Conservation (phyloP, 2,329 filamentous ascomycete genomes). For the Elsinoe perseae region DNA sequence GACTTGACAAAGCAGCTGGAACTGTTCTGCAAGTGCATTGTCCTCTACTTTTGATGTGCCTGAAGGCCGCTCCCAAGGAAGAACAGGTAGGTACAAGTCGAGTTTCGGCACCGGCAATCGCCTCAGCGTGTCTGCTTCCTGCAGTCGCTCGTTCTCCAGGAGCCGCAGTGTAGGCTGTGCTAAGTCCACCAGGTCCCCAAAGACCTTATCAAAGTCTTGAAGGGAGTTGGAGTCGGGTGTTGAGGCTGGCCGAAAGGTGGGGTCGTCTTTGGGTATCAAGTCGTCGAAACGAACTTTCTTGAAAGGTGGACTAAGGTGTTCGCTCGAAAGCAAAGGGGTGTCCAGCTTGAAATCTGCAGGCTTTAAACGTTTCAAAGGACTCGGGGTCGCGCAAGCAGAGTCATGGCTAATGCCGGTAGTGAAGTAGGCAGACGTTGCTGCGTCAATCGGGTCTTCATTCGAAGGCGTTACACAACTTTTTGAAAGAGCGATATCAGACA, state of each 20-base stretch:
- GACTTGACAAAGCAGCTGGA: not conserved
- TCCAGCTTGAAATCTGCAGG: slow-evolving; percentile 38
- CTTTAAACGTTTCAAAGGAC: slow-evolving; percentile 29
- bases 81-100: slow-evolving; percentile 34
- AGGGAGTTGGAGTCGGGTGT: slow-evolving; percentile 25
- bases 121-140: slow-evolving; percentile 40
- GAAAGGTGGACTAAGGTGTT: slow-evolving; percentile 30
- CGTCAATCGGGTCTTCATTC: slow-evolving; percentile 11
- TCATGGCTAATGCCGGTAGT: slow-evolving; percentile 22
- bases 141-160: slow-evolving; percentile 40
- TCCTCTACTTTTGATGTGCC: not conserved
- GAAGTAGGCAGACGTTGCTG: slow-evolving; percentile 16
- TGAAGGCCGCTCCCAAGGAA: slow-evolving; percentile 42
- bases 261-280: slow-evolving; percentile 34
- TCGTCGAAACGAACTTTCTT: slow-evolving; percentile 35
- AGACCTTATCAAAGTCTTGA: slow-evolving; percentile 29
- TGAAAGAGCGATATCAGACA: slow-evolving; percentile 6
- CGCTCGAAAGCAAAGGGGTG: slow-evolving; percentile 38
- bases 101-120: slow-evolving; percentile 44
- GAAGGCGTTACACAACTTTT: not conserved
- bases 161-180: slow-evolving; percentile 31
- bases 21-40: not conserved
- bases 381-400: slow-evolving; percentile 20
- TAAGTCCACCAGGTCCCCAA: slow-evolving; percentile 31
- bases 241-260: slow-evolving; percentile 29